Evolutionary conservation across 257 asterid species (phyloP).

Genomic region (Solanum paucissectum): DNA sequence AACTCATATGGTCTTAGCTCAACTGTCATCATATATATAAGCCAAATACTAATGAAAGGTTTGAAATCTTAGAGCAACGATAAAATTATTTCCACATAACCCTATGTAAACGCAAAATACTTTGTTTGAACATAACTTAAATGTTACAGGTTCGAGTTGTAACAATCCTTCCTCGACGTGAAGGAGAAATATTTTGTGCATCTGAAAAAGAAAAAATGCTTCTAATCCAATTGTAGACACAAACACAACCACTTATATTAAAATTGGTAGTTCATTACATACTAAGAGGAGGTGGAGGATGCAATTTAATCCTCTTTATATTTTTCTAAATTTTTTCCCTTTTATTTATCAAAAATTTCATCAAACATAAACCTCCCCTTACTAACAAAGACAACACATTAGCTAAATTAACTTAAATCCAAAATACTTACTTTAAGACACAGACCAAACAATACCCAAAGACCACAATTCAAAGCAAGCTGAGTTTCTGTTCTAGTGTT

Average conservation of each 20-base stretch:
- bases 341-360: not conserved
- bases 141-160: not conserved
- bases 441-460: not conserved
- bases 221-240: not conserved
- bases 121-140: no score
- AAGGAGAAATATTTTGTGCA: not conserved
- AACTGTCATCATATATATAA: not conserved
- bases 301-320: not conserved
- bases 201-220: not conserved
- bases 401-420: not conserved
- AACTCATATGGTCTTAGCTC: no score
- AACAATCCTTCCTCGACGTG: not conserved
- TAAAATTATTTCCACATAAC: not conserved
- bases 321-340: not conserved
- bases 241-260: not conserved
- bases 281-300: constrained; percentile 1
- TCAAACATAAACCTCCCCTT: not conserved
- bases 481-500: not conserved
- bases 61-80: not conserved
- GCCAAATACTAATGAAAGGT: not conserved
- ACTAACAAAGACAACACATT: not conserved
- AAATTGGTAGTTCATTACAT: not conserved
- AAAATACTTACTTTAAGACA: not conserved
- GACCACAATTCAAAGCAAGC: not conserved
- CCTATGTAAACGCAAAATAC: no score